Percentiles rank a stretch among this genome's conserved stretches.
These are phyloP conservation scores for Ascochyta rabiei DNA, from an alignment of 2,329 filamentous ascomycete genomes.

Conservation along the genomic window DNA sequence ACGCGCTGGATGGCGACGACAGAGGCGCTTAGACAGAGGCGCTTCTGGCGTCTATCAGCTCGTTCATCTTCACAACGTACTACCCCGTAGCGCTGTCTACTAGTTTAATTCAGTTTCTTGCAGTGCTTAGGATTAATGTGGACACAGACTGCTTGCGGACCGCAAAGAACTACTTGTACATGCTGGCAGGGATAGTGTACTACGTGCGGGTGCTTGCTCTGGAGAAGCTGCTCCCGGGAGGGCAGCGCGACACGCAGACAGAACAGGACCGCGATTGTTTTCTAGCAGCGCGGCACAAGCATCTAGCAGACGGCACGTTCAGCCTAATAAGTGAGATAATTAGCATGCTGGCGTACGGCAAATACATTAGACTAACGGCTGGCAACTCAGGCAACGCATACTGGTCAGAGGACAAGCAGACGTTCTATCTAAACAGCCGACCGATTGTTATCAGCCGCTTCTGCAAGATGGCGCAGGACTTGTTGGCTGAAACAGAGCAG, in stretches of 20 bases:
- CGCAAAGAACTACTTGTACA: slow-evolving; percentile 23
- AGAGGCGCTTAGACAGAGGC: not conserved
- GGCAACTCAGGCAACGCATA: not conserved
- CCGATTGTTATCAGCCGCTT: not conserved
- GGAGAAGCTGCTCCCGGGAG: slow-evolving; percentile 14
- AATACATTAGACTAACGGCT: not conserved
- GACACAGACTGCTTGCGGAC: slow-evolving; percentile 11
- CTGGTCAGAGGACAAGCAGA: not conserved
- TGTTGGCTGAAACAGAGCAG: not conserved
- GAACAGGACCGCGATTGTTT: slow-evolving; percentile 9
- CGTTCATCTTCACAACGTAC: not conserved
- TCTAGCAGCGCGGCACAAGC: not conserved
- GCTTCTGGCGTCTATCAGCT: not conserved
- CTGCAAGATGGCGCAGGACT: not conserved
- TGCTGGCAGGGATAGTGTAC: slow-evolving; percentile 24
- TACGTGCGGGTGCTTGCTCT: slow-evolving; percentile 22
- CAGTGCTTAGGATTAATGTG: slow-evolving; percentile 1
- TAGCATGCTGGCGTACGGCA: not conserved
- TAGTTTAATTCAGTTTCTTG: not conserved
- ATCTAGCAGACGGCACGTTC: not conserved
- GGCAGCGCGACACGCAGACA: slow-evolving; percentile 13
- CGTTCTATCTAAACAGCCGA: not conserved
- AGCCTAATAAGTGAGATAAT: not conserved
- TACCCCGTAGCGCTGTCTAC: not conserved
- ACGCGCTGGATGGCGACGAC: not conserved